phyloP scores from a whole-genome alignment of 2,329 filamentous ascomycete genomes.

The Cladosporium sp. region DNA sequence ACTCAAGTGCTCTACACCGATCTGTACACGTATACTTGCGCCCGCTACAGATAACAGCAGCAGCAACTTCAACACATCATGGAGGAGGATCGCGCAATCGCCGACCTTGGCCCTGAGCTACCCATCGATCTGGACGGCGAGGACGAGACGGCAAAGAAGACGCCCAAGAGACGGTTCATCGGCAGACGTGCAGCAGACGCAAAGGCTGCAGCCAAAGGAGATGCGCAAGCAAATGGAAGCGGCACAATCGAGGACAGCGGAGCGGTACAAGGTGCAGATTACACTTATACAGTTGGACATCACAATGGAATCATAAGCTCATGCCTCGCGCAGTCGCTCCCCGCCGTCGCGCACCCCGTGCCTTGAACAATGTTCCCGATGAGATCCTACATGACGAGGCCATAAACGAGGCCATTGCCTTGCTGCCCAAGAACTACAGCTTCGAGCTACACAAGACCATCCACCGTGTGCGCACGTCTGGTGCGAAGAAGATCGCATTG shows the following conservation, averaged over 20 bases:
- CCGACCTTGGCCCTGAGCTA: constrained; percentile 69
- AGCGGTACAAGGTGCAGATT: constrained; percentile 65
- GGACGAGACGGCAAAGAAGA: constrained; percentile 55
- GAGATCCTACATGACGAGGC: constrained; percentile 83
- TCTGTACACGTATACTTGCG: background rate
- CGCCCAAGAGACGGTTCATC: constrained; percentile 91
- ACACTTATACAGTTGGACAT: constrained; percentile 9
- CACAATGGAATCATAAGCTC: constrained; percentile 11
- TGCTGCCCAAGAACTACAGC: constrained; percentile 94
- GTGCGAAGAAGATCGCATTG: constrained; percentile 81
- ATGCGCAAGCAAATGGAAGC: constrained; percentile 42
- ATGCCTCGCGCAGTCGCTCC: constrained; percentile 60
- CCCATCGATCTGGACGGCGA: constrained; percentile 64
- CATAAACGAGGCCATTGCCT: constrained; percentile 81
- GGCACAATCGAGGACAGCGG: constrained; percentile 62
- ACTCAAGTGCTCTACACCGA: background rate
- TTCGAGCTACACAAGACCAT: constrained; percentile 99
- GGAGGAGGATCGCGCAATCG: constrained; percentile 73
- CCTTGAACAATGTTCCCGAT: constrained; percentile 87
- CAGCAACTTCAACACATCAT: constrained; percentile 51
- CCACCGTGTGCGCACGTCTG: constrained; percentile 80
- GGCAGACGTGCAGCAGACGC: constrained; percentile 74
- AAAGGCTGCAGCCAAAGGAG: constrained; percentile 53
- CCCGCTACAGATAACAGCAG: background rate
- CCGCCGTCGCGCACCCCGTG: constrained; percentile 70